Base-by-base conservation (phyloP, 2,329 filamentous ascomycete genomes). In the Cercospora beticola region DNA sequence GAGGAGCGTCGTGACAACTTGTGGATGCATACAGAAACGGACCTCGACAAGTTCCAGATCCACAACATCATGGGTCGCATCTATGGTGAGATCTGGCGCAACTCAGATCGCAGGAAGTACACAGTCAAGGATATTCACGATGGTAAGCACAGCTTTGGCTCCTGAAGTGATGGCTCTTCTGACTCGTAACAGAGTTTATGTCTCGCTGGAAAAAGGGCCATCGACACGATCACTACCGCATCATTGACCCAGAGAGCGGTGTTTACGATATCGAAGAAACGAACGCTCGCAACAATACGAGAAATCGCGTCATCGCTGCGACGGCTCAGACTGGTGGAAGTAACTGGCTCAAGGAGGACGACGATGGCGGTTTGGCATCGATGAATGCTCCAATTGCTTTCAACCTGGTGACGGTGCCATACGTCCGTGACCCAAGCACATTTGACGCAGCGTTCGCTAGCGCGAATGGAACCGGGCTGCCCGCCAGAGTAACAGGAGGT, bases 61-160 rank as follows among this genome's bases (percentile, higher is more conserved):
- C 62, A 68, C 21, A 56, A 68, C 23, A 31, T 68, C n/a, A 60
- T 68, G 33, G 62, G 66, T 1, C 61, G 66, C 9, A 36, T 68
- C 26, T 60, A 60, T 14, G 66, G 61, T 1, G 52, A 60, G 7
- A 10, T n/a, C 9, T 63, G 61, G 61, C 49, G 49, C 23, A 46
- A 54, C 7, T 40, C 26, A 3, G 36, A 40, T 1, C 56, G 66
- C 2, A 59, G 31, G 16, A 64, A 64, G 40, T 68, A 68, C 23
- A 61, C 31, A 0, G 21, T 36, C 0, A 62, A 33, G 2, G 40
- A 65, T 14, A 49, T 68, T 4, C 36, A 31, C 12, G 33, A 64
- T 21, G 66, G 66, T 68, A 36, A 33, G 61, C 5, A 54, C 49
- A 54, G 23, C 49, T 54, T 23, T 7, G 3, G 14, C 4, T 3